phyloP scores from a whole-genome alignment of 371 early-diverging fungal species.

The Mortierella sp. region DNA sequence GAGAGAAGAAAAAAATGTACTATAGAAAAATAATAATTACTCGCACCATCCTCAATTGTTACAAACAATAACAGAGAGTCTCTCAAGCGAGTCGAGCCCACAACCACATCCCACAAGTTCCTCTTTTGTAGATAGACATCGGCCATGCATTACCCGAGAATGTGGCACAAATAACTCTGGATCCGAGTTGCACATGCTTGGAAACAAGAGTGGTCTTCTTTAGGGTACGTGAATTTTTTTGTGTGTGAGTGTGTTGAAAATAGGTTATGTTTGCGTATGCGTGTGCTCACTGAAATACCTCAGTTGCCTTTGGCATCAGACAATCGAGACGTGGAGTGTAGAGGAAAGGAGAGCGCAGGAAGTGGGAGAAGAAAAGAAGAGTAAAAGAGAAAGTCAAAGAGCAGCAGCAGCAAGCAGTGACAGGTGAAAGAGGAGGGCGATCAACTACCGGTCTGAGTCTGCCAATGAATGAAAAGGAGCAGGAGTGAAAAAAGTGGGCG shows the following conservation, averaged over 20 bases:
- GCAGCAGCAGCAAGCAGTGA: not conserved
- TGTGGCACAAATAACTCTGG: not conserved
- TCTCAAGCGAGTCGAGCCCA: too few species aligned
- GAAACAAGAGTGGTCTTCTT: not conserved
- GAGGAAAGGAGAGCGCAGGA: not conserved
- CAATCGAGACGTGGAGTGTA: not conserved
- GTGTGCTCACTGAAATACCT: slow-evolving; percentile 14
- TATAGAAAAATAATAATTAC: too few species aligned
- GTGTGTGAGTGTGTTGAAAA: not conserved
- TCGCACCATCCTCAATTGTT: not conserved
- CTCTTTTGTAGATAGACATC: not conserved
- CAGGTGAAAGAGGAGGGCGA: not conserved
- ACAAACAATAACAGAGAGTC: not conserved
- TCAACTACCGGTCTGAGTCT: not conserved
- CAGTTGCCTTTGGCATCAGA: not conserved
- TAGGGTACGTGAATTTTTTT: not conserved
- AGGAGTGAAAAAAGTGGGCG: not conserved
- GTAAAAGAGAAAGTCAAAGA: not conserved
- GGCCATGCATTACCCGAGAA: not conserved
- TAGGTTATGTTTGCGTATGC: not conserved
- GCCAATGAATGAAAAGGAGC: slow-evolving; percentile 5
- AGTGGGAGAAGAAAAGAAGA: not conserved
- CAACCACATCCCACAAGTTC: not conserved
- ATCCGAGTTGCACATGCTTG: not conserved
- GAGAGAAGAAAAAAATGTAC: too few species aligned